A percentile compares a stretch with the other conserved stretches of the same genome.
phyloP scores from a whole-genome alignment of 345 rosid genomes.

The Noccaea bulbosa region DNA sequence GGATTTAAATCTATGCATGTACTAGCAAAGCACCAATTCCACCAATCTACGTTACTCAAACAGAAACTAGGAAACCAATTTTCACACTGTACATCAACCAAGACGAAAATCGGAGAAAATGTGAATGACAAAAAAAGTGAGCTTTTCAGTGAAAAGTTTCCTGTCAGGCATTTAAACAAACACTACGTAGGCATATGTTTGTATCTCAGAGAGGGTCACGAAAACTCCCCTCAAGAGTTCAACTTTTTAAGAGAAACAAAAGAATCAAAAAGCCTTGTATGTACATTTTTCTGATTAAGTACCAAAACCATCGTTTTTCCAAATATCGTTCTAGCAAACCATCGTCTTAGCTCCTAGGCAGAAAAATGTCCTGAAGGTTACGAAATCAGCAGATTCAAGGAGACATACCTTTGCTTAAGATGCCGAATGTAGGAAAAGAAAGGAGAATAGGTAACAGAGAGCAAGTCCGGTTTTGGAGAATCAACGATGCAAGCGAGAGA shows the following conservation, averaged over 20 bases:
- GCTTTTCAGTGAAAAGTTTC: background rate
- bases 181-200: conserved; percentile 7
- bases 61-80: background rate
- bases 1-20: conserved; percentile 26
- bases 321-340: background rate
- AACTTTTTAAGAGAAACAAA: background rate
- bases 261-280: conserved; percentile 5
- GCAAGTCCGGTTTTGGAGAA: conserved; percentile 2
- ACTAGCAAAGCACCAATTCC: conserved; percentile 4
- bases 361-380: conserved; percentile 9
- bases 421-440: background rate
- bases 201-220: background rate
- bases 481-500: conserved; percentile 3
- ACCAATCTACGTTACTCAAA: background rate
- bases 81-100: background rate
- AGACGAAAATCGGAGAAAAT: background rate
- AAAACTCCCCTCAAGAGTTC: conserved; percentile 3
- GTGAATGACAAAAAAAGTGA: background rate
- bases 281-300: background rate
- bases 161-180: conserved; percentile 30
- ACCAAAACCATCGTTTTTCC: background rate
- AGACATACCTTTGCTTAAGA: conserved; percentile 14
- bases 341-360: conserved; percentile 4
- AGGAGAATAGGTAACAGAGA: conserved; percentile 1
- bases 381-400: conserved; percentile 20